A percentile compares a stretch with the other conserved stretches of the same genome.
Conservation (phyloP, 2,329 filamentous ascomycete genomes). For the Teratosphaeria nubilosa region DNA sequence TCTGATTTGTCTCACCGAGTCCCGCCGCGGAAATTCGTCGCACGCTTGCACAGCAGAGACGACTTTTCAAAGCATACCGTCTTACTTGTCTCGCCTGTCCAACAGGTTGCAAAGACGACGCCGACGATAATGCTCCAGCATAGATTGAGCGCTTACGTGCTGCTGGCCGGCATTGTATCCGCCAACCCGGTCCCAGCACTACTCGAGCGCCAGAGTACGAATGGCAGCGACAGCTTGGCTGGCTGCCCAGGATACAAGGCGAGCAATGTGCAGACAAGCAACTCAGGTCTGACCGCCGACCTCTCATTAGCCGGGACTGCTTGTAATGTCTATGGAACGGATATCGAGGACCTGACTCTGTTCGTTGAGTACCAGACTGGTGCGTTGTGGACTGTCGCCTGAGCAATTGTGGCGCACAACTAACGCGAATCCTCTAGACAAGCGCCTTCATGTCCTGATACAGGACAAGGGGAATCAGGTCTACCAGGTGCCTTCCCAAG, state of each 20-base stretch:
- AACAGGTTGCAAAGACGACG: not conserved
- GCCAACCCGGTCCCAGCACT: not conserved
- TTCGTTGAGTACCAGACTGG: slow-evolving; percentile 53
- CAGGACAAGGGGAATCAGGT: slow-evolving; percentile 54
- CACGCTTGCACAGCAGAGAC: not conserved
- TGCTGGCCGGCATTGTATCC: not conserved
- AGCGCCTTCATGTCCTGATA: slow-evolving; percentile 64
- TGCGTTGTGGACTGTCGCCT: slow-evolving; percentile 21
- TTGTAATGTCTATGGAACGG: slow-evolving; percentile 51
- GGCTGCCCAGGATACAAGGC: slow-evolving; percentile 61
- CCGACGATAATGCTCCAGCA: not conserved
- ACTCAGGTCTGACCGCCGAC: slow-evolving; percentile 55
- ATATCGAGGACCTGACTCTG: slow-evolving; percentile 47
- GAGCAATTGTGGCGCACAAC: not conserved
- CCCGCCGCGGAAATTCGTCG: not conserved
- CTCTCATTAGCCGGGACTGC: slow-evolving; percentile 57
- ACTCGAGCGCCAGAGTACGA: not conserved
- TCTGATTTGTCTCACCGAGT: not conserved
- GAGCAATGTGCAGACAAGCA: slow-evolving; percentile 45
- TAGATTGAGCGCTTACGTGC: not conserved
- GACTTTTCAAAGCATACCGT: no score
- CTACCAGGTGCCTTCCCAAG: slow-evolving; percentile 63
- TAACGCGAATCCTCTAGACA: slow-evolving; percentile 10
- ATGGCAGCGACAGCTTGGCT: not conserved
- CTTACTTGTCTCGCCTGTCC: not conserved